A percentile compares a stretch with the other conserved stretches of the same genome.
phyloP scores from a whole-genome alignment of 768 basidiomycete species.

The Ramaria rubella region DNA sequence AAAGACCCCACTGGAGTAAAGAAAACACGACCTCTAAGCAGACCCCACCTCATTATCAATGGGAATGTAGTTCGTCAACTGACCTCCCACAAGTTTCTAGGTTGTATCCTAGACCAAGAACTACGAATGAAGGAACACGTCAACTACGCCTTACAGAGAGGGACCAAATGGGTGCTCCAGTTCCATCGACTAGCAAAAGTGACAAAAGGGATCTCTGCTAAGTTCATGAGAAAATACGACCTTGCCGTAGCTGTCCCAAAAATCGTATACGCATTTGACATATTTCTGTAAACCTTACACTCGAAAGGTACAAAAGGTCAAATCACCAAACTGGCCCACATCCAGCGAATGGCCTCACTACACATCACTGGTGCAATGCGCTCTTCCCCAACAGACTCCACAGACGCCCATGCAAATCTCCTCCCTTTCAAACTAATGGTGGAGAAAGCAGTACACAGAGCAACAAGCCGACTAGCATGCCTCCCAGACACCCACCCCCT shows the following conservation, averaged over 20 bases:
- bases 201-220: conserved; percentile 16
- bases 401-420: conserved; percentile 8
- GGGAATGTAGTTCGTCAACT: conserved; percentile 15
- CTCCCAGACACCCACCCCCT: too few species aligned
- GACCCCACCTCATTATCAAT: conserved; percentile 14
- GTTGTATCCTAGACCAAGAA: conserved; percentile 25
- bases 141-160: conserved; percentile 2
- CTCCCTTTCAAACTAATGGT: conserved; percentile 2
- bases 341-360: conserved; percentile 19
- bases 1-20: conserved; percentile 1
- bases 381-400: conserved; percentile 12
- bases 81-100: conserved; percentile 23
- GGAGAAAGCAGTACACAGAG: too few species aligned
- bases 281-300: conserved; percentile 13
- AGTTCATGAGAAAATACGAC: conserved; percentile 20
- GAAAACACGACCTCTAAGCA: background rate
- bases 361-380: too few species aligned
- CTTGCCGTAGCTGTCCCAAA: conserved; percentile 21
- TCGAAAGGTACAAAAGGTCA: background rate
- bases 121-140: conserved; percentile 23
- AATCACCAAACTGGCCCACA: conserved; percentile 10
- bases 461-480: too few species aligned
- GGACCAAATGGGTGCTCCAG: background rate
- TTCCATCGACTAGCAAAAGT: conserved; percentile 19
- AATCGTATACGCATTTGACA: conserved; percentile 28